These are phyloP conservation scores for Stramenopiles sp. DNA, from an alignment of 352 stramenopile genomes.

Conservation along the genomic window DNA sequence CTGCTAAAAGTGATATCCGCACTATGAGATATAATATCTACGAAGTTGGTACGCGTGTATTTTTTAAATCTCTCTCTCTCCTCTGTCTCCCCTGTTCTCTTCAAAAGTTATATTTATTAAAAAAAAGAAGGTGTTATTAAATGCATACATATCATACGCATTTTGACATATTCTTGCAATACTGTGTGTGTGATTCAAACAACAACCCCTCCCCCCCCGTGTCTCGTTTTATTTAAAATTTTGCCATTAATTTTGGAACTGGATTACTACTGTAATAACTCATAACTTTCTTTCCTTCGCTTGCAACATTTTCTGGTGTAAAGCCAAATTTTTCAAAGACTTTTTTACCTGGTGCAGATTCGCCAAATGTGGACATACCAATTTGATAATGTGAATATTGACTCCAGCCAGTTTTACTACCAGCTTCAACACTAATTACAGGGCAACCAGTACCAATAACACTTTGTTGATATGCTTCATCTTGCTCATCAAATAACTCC, in stretches of 20 bases:
- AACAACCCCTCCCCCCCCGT: no score
- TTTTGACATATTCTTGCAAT: no score
- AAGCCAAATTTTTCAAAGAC: conserved; percentile 85
- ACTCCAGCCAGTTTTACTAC: conserved; percentile 73
- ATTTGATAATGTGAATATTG: conserved; percentile 57
- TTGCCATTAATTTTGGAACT: conserved; percentile 7
- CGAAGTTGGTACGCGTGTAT: no score
- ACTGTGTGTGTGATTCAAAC: no score
- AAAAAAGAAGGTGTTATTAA: no score
- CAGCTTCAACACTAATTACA: conserved; percentile 83
- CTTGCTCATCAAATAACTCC: conserved; percentile 89
- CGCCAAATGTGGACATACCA: conserved; percentile 58
- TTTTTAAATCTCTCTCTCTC: no score
- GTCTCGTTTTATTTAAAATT: neutral
- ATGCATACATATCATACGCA: no score
- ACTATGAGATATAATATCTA: no score
- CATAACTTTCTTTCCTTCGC: conserved; percentile 70
- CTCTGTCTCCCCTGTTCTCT: no score
- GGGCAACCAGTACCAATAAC: conserved; percentile 78
- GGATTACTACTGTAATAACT: conserved; percentile 56
- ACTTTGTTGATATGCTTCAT: conserved; percentile 75
- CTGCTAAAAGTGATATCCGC: no score
- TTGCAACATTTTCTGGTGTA: conserved; percentile 70
- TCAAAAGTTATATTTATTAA: no score
- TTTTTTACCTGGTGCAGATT: conserved; percentile 56